Evolutionary conservation across 805 yeast species (phyloP).

Genomic region (Wickerhamiella siamensis): DNA sequence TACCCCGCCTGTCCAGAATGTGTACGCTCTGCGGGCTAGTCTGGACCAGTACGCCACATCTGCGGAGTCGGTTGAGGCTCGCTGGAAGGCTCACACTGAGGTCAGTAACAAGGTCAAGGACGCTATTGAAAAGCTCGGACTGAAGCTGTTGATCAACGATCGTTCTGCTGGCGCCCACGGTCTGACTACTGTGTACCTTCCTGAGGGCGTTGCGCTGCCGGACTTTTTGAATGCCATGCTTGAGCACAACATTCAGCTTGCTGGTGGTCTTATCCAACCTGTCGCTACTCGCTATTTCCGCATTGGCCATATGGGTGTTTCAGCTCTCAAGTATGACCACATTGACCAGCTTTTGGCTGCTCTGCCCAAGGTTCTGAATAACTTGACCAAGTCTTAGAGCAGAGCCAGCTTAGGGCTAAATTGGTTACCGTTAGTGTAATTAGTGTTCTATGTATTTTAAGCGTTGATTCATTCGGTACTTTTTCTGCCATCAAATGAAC

Average conservation of each 20-base stretch:
- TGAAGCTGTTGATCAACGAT: conserved; percentile 51
- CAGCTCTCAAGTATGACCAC: conserved; percentile 49
- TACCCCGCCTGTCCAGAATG: conserved; percentile 87
- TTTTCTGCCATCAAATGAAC: too few relatives aligned
- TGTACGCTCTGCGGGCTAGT: conserved; percentile 68
- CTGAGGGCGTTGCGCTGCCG: conserved; percentile 57
- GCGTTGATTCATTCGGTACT: too few relatives aligned
- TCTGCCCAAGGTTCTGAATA: conserved; percentile 26
- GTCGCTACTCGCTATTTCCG: conserved; percentile 74
- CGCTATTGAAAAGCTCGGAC: conserved; percentile 41
- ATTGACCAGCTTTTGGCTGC: conserved; percentile 36
- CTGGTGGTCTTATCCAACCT: conserved; percentile 81
- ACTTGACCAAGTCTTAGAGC: not conserved
- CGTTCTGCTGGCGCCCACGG: conserved; percentile 69
- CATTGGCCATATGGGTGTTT: conserved; percentile 91
- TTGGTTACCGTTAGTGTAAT: too few relatives aligned
- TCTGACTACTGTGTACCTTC: conserved; percentile 70
- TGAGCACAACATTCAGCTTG: conserved; percentile 56
- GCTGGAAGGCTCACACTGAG: conserved; percentile 48
- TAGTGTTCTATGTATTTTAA: not conserved
- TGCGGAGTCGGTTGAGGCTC: conserved; percentile 33
- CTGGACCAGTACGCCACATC: conserved; percentile 45
- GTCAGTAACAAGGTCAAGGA: conserved; percentile 55
- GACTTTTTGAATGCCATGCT: conserved; percentile 44
- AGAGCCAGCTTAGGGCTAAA: not conserved